Evolutionary conservation across 2,329 filamentous ascomycete species (phyloP).

Genomic region (Niveomyces coronatus): DNA sequence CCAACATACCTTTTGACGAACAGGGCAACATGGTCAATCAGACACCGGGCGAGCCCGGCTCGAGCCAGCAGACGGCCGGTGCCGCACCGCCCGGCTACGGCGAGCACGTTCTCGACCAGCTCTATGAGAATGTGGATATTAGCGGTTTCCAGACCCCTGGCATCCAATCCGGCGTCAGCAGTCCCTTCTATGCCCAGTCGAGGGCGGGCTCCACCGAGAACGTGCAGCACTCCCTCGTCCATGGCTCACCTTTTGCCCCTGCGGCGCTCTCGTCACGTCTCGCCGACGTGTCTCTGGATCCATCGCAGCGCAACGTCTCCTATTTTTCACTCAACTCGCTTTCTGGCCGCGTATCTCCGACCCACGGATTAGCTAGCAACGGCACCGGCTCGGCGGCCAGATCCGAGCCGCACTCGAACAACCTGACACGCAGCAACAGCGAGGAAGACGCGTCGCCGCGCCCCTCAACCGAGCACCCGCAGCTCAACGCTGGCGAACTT

Average conservation of each 20-base stretch:
- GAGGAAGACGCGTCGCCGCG: conserved; percentile 40
- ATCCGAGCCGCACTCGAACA: conserved; percentile 33
- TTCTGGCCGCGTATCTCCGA: conserved; percentile 34
- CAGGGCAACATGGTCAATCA: conserved; percentile 67
- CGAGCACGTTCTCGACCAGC: conserved; percentile 76
- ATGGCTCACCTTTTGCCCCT: conserved; percentile 28
- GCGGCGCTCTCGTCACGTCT: conserved; percentile 53
- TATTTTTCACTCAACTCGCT: conserved; percentile 33
- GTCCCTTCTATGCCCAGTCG: conserved; percentile 63
- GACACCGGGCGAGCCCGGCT: conserved; percentile 37
- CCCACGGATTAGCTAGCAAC: conserved; percentile 20
- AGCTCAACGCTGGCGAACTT: conserved; percentile 49
- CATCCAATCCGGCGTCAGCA: conserved; percentile 60
- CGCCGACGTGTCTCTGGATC: conserved; percentile 54
- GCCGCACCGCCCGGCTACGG: conserved; percentile 89
- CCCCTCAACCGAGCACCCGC: conserved; percentile 46
- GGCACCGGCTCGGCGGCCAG: conserved; percentile 17
- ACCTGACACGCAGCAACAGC: conserved; percentile 44
- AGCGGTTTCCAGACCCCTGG: conserved; percentile 70
- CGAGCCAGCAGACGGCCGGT: conserved; percentile 44
- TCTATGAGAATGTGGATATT: conserved; percentile 80
- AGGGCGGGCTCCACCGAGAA: conserved; percentile 76
- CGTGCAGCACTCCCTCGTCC: conserved; percentile 43
- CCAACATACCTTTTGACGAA: conserved; percentile 80
- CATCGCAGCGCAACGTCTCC: conserved; percentile 34